Evolutionary conservation across 371 early-diverging fungal species (phyloP).

Genomic region (Sporodiniella umbellata): DNA sequence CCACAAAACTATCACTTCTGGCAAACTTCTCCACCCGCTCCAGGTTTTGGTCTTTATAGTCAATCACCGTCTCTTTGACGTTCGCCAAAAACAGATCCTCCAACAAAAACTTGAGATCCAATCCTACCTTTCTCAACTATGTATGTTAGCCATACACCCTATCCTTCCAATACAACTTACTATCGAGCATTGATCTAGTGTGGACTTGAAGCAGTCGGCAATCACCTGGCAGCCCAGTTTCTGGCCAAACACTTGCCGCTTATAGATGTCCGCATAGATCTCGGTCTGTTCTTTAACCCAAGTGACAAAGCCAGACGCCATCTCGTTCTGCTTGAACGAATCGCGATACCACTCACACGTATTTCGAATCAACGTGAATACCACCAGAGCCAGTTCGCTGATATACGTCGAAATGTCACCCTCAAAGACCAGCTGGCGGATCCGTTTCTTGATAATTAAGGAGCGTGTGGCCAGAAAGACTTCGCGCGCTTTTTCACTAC

Average conservation of each 20-base stretch:
- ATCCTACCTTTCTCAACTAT: slow-evolving; percentile 67
- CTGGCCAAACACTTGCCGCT: slow-evolving; percentile 82
- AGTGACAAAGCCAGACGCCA: slow-evolving; percentile 88
- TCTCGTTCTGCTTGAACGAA: slow-evolving; percentile 81
- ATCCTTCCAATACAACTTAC: no score
- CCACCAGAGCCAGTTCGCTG: slow-evolving; percentile 79
- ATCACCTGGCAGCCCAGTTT: slow-evolving; percentile 78
- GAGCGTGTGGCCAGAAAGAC: slow-evolving; percentile 75
- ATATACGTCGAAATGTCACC: slow-evolving; percentile 85
- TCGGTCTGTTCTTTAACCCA: slow-evolving; percentile 90
- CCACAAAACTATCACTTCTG: slow-evolving; percentile 57
- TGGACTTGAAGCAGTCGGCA: slow-evolving; percentile 78
- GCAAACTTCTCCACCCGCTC: slow-evolving; percentile 59
- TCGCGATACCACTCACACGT: slow-evolving; percentile 93
- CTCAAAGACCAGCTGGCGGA: slow-evolving; percentile 81
- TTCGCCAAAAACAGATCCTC: slow-evolving; percentile 77
- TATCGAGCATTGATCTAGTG: slow-evolving; percentile 69
- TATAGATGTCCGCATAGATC: slow-evolving; percentile 80
- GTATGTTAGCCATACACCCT: no score
- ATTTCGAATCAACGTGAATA: slow-evolving; percentile 85
- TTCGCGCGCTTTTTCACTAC: slow-evolving; percentile 78
- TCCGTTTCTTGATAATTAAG: slow-evolving; percentile 74
- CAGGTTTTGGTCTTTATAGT: slow-evolving; percentile 51
- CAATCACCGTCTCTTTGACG: slow-evolving; percentile 62
- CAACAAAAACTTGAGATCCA: slow-evolving; percentile 84